Evolutionary conservation across 1,284 basidiomycete species (phyloP).

Genomic region (Xanthoconium separans): DNA sequence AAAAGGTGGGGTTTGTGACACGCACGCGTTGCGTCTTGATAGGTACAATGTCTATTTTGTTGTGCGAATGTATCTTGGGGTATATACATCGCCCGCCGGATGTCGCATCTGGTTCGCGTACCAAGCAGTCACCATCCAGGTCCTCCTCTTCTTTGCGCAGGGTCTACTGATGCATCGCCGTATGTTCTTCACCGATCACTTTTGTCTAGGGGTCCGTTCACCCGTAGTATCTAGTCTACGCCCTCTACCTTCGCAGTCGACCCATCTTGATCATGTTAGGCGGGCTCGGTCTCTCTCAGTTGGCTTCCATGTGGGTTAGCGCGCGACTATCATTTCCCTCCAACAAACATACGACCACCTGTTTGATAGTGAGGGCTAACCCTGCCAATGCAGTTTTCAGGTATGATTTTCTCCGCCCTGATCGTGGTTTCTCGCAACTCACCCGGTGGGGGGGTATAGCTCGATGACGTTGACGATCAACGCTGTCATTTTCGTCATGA

Average conservation of each 20-base stretch:
- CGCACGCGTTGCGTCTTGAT: background rate
- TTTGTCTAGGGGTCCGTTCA: background rate
- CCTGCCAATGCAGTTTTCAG: conserved; percentile 18
- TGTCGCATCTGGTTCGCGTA: conserved; percentile 22
- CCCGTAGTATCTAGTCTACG: conserved; percentile 9
- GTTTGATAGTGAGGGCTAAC: conserved; percentile 15
- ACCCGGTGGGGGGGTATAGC: conserved; percentile 5
- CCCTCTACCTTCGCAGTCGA: conserved; percentile 9
- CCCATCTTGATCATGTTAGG: conserved; percentile 7
- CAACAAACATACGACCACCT: conserved; percentile 16
- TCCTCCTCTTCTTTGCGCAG: conserved; percentile 12
- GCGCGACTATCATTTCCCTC: conserved; percentile 9
- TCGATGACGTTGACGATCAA: conserved; percentile 17
- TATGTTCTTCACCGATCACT: background rate
- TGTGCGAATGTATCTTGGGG: conserved; percentile 16
- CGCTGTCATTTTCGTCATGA: conserved; percentile 17
- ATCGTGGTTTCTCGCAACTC: background rate
- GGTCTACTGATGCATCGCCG: conserved; percentile 17
- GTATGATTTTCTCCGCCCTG: conserved; percentile 1
- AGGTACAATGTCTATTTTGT: conserved; percentile 23
- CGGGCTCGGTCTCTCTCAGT: conserved; percentile 9
- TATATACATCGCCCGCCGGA: conserved; percentile 2
- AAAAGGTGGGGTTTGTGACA: background rate
- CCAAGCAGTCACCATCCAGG: conserved; percentile 17
- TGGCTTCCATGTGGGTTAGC: conserved; percentile 21